Evolutionary conservation across 1,139 yeast species (phyloP), one percentile per base, ranked within the genome.

Genomic region (Debaryomycetaceae sp.): DNA sequence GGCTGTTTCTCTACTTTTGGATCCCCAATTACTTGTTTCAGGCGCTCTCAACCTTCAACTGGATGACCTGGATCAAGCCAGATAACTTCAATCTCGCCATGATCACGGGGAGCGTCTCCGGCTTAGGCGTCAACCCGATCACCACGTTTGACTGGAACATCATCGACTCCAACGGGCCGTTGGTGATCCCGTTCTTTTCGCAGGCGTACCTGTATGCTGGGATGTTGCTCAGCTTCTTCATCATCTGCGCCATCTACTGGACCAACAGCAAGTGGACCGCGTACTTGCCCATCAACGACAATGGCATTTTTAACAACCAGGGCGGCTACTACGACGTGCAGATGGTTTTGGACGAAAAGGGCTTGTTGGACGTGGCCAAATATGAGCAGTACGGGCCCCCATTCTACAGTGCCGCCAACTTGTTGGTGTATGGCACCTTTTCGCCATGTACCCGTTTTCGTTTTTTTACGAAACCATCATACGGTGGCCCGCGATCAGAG

Each of bases 11-110:
- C 14, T 75, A 69, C 49, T 69, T 60, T 44, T 76, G 80, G 79
- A 28, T 75, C n/a, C 82, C 82, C 13, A 55, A 58, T 36, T 71
- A 59, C 36, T 40, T 74, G 8, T 69, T 72, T 45, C 49, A 50
- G 26, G 74, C 75, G 1, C 46, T 74, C 10, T 58, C 71, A 4
- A 51, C 54, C n/a, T 75, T 75, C 51, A 71, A 71, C 46, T 75
- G 81, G 81, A 65, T 71, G 49, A 66, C 75, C 3, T 76, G 82
- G 82, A 72, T 75, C 28, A 53, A 61, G 3, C 80, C 80, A 14
- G 39, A 61, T 22, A 74, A 71, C 45, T 58, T 70, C 42, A 63
- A 65, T 34, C 49, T 77, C 27, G 78, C 76, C 6, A 56, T 59
- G 10, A 55, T 77, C 22, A 71, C 78, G 2, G 83, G 83, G 4